Percentiles rank a stretch among this genome's conserved stretches.
phyloP scores from a whole-genome alignment of 768 basidiomycete species.

The Mycena olivaceomarginata region DNA sequence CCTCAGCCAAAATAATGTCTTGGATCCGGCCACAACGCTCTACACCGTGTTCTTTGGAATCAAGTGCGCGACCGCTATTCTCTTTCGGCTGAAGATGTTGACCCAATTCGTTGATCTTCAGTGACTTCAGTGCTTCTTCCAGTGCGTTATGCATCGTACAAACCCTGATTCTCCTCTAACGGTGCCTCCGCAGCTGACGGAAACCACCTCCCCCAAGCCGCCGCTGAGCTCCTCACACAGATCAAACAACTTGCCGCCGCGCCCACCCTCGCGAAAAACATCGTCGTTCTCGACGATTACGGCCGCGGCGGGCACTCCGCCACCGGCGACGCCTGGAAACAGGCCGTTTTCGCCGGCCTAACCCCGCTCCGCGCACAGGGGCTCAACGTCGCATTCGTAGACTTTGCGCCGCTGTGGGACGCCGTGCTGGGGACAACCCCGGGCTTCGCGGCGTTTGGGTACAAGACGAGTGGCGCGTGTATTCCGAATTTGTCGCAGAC shows the following conservation, averaged over 20 bases:
- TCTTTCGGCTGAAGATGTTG: background rate
- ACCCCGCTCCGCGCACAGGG: conserved; percentile 54
- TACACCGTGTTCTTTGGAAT: conserved; percentile 75
- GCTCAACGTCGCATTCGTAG: conserved; percentile 66
- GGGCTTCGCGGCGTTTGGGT: conserved; percentile 70
- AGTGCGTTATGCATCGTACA: conserved; percentile 52
- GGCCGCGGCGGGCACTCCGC: conserved; percentile 65
- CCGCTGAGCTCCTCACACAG: conserved; percentile 63
- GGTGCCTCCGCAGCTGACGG: conserved; percentile 60
- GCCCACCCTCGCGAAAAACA: conserved; percentile 70
- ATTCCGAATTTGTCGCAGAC: conserved; percentile 57
- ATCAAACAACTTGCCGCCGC: conserved; percentile 67
- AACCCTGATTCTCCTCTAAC: background rate
- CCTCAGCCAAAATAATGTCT: conserved; percentile 63
- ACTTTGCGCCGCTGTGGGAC: conserved; percentile 71
- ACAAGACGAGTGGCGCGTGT: conserved; percentile 60
- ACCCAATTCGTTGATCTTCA: conserved; percentile 26
- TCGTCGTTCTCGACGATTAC: conserved; percentile 71
- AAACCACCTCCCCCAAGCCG: conserved; percentile 66
- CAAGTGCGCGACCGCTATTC: conserved; percentile 60
- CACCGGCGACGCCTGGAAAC: conserved; percentile 68
- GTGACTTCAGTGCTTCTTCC: conserved; percentile 63
- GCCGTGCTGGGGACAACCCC: conserved; percentile 66
- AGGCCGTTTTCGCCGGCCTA: conserved; percentile 66
- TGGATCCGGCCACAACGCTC: conserved; percentile 68